Base-by-base conservation (phyloP, 768 basidiomycete genomes). In the Mycena leptocephala region DNA sequence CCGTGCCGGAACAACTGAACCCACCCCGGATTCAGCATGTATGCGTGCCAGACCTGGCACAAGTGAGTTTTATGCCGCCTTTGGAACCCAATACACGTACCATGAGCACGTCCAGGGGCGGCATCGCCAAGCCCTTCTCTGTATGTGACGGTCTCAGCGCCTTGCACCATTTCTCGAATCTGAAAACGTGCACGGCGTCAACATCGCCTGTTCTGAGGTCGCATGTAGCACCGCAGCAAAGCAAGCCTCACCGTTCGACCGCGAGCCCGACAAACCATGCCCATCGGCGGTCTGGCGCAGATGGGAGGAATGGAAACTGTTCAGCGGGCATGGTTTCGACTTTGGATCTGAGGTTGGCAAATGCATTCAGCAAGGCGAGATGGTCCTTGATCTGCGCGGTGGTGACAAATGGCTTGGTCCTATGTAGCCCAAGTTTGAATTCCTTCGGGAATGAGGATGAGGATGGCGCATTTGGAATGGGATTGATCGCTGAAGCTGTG, bases 101-200 rank as follows among this genome's bases (percentile, higher is more conserved):
- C 86, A 87, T 86, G 3, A 87, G 55, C 10, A 86, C 85, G 75
- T 87, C 86, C 8, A 85, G 24, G 0, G 86, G 86, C 2, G 86
- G 86, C 22, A 86, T 70, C n/a, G 75, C 70, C 37, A 70, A 48
- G 18, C 68, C 62, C 18, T 41, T 46, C 14, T 13, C 32, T 0
- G 64, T 35, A 59, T 84, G 80, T 2, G 68, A 43, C 22, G 75
- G 26, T 33, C 35, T 33, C 41, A 82, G 66, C 2, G 65, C 55
- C n/a, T 59, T 75, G 53, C 80, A 81, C 83, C 82, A 85, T 37
- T 37, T 61, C 63, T 83, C 85, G 69, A 86, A 86, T n/a, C 85
- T 86, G 67, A 13, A 62, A 33, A 37, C 5, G 33, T 22, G 5
- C 35, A 37, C 35, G 35, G 35, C 46, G n/a, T 28, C 28, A 41